Evolutionary conservation across 164 flowering plant genomes (phyloP).

Genomic region (Liriodendron chinense): DNA sequence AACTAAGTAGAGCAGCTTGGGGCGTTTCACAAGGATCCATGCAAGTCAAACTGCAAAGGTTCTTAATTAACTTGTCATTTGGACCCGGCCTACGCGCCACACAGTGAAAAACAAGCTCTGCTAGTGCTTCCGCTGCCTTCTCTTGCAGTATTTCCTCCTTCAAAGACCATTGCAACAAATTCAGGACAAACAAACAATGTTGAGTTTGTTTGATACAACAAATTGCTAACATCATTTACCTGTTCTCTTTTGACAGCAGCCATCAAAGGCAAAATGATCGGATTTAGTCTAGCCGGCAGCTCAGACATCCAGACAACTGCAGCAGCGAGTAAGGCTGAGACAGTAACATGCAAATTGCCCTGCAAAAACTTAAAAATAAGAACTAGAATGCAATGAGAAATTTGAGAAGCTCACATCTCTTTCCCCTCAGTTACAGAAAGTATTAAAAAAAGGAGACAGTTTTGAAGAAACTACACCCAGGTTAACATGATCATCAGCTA

Average conservation of each 20-base stretch:
- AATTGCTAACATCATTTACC: slow-evolving; percentile 35
- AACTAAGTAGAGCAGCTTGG: slow-evolving; percentile 65
- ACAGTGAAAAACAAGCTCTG: slow-evolving; percentile 83
- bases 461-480: background rate
- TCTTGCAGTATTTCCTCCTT: slow-evolving; percentile 92
- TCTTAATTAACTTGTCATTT: slow-evolving; percentile 90
- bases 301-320: slow-evolving; percentile 95
- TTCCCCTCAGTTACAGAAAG: too few relatives aligned
- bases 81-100: slow-evolving; percentile 79
- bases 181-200: slow-evolving; percentile 1
- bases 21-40: slow-evolving; percentile 96
- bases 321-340: slow-evolving; percentile 81
- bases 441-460: background rate
- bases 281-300: slow-evolving; percentile 81
- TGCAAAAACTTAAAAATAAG: slow-evolving; percentile 33
- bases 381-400: slow-evolving; percentile 4
- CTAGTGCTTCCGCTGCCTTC: slow-evolving; percentile 93
- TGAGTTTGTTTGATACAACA: background rate
- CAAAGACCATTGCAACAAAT: background rate
- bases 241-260: slow-evolving; percentile 94
- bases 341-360: slow-evolving; percentile 92
- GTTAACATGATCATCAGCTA: too few relatives aligned
- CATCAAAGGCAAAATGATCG: slow-evolving; percentile 91
- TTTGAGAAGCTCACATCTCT: background rate
- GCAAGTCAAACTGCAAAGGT: slow-evolving; percentile 81